These are phyloP conservation scores for Tuber umbilicatum DNA, from an alignment of 495 filamentous ascomycete species.

Conservation along the genomic window DNA sequence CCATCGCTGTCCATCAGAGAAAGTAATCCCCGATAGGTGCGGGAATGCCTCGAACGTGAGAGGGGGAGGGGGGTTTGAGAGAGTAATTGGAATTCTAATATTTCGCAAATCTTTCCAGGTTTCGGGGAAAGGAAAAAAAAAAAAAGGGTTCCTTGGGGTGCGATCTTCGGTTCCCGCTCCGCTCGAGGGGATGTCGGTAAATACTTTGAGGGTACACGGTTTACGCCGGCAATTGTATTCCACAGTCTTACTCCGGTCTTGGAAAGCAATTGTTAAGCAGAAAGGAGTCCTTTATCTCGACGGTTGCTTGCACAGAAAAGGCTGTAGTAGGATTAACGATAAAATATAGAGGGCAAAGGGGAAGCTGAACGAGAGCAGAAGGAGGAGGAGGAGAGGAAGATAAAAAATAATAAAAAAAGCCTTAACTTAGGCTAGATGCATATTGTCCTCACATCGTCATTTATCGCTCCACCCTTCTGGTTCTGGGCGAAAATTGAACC, in stretches of 20 bases:
- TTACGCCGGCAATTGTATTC: conserved; percentile 39
- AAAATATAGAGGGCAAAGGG: background rate
- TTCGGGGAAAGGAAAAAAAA: background rate
- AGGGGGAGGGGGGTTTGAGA: background rate
- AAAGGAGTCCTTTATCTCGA: background rate
- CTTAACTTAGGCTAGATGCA: conserved; percentile 34
- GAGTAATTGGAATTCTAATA: background rate
- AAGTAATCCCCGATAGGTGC: conserved; percentile 6
- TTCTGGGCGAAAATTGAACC: conserved; percentile 24
- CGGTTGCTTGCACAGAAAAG: conserved; percentile 21
- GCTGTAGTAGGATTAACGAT: background rate
- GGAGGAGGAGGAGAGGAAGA: background rate
- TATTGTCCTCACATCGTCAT: conserved; percentile 10
- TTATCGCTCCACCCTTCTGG: conserved; percentile 8
- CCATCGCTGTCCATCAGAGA: background rate
- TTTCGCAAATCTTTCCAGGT: background rate
- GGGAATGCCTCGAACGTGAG: background rate
- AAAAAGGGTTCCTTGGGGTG: background rate
- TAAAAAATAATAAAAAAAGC: conserved; percentile 32
- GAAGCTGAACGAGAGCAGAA: background rate
- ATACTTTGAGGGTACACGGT: conserved; percentile 34
- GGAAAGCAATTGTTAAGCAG: background rate
- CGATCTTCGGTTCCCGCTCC: conserved; percentile 37
- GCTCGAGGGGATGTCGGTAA: conserved; percentile 34
- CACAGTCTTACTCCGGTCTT: conserved; percentile 31